phyloP scores from a whole-genome alignment of 208 protist genomes.

The Crithidia expoeki region DNA sequence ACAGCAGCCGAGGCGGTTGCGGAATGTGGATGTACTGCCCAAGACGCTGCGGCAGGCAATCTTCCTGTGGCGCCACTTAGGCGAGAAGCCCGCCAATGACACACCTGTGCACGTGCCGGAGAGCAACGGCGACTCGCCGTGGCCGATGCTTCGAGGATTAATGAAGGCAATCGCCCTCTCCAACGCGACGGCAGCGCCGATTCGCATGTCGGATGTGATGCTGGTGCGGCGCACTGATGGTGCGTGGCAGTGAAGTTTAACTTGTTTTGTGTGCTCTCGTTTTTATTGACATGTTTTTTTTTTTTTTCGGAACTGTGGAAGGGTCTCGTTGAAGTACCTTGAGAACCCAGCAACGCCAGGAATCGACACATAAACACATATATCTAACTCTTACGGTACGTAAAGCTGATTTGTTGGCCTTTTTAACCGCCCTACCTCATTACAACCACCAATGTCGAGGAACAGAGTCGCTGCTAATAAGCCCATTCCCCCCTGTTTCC shows the following conservation, averaged over 20 bases:
- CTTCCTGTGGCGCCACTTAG: constrained; percentile 39
- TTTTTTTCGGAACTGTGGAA: too few relatives aligned
- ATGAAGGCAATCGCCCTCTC: constrained; percentile 38
- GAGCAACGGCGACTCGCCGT: neutral
- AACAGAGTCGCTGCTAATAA: too few relatives aligned
- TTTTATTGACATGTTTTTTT: neutral
- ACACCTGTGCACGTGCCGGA: neutral
- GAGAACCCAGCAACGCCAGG: too few relatives aligned
- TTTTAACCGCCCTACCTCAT: too few relatives aligned
- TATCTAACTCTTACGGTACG: too few relatives aligned
- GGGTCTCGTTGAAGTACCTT: too few relatives aligned
- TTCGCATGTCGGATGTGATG: constrained; percentile 33
- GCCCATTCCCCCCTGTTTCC: too few relatives aligned
- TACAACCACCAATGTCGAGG: too few relatives aligned
- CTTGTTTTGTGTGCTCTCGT: neutral
- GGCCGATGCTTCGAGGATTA: constrained; percentile 18
- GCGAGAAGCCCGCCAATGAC: neutral
- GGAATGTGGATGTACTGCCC: constrained; percentile 32
- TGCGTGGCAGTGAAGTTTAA: neutral
- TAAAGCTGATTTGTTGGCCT: too few relatives aligned
- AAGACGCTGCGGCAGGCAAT: constrained; percentile 43
- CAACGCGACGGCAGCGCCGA: constrained; percentile 28
- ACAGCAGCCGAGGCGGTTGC: constrained; percentile 8
- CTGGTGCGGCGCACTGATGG: constrained; percentile 17
- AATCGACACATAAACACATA: too few relatives aligned